phyloP scores from a whole-genome alignment of 306 rosid species.

The Phaseolus lunatus region DNA sequence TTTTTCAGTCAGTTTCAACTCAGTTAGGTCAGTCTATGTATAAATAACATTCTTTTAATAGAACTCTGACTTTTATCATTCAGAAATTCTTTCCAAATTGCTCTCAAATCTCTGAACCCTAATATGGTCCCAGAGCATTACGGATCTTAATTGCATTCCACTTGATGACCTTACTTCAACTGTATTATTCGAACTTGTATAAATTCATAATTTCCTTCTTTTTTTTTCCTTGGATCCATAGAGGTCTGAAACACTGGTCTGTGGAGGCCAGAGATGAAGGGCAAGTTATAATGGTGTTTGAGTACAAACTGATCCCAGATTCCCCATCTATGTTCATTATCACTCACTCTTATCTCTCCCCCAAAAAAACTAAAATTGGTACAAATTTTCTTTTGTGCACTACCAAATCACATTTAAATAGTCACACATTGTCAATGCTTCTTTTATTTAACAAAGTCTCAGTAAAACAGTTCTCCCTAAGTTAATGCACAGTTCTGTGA shows the following conservation, averaged over 20 bases:
- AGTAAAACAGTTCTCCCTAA: neutral
- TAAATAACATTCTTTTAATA: too few species aligned
- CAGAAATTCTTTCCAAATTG: too few species aligned
- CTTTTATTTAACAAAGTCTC: neutral
- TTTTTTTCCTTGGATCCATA: neutral
- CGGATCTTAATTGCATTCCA: neutral
- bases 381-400: too few species aligned
- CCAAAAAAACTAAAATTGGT: neutral
- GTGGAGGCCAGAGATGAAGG: neutral
- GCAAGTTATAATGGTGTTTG: neutral
- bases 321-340: neutral
- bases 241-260: neutral
- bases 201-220: neutral
- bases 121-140: neutral
- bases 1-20: too few species aligned
- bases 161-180: neutral
- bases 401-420: too few species aligned
- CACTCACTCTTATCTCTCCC: neutral
- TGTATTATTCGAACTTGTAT: neutral
- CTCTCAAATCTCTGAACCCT: too few species aligned
- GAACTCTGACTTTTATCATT: too few species aligned
- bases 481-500: neutral
- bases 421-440: too few species aligned
- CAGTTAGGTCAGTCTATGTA: too few species aligned
- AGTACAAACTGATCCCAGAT: neutral